Percentiles rank a stretch among this genome's conserved stretches.
Evolutionary conservation across 371 early-diverging fungal species (phyloP).

Genomic region (Mortierella sp.): DNA sequence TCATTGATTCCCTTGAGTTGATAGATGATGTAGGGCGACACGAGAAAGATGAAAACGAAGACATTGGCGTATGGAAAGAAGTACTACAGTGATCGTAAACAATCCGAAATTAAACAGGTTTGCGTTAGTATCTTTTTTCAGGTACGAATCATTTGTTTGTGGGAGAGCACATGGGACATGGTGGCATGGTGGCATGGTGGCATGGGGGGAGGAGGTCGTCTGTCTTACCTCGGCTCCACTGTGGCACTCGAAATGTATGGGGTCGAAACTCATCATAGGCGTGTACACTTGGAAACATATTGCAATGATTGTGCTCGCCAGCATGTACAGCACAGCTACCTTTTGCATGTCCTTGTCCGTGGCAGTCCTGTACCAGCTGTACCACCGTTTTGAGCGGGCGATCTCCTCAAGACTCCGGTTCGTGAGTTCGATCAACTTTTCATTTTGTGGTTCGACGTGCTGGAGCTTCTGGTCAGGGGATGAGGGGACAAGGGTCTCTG

Average conservation of each 20-base stretch:
- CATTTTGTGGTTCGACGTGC: no score
- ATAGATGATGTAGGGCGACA: constrained; percentile 33
- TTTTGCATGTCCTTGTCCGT: constrained; percentile 35
- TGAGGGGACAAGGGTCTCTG: no score
- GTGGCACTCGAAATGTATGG: constrained; percentile 17
- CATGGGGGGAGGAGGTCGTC: no score
- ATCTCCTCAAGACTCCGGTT: constrained; percentile 21
- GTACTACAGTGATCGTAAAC: constrained; percentile 20
- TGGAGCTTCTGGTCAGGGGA: neutral
- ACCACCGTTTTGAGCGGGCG: constrained; percentile 34
- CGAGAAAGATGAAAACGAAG: constrained; percentile 29
- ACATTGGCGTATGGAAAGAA: constrained; percentile 9
- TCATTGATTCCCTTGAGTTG: constrained; percentile 38
- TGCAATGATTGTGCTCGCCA: constrained; percentile 8
- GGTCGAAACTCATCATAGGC: constrained; percentile 2
- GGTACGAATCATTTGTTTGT: no score
- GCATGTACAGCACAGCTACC: constrained; percentile 13
- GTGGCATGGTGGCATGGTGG: no score
- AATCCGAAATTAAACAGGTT: no score
- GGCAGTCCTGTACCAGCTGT: constrained; percentile 35
- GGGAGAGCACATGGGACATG: no score
- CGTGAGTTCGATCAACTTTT: constrained; percentile 16
- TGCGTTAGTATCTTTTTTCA: no score
- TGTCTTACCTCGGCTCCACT: constrained; percentile 29
- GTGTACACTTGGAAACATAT: constrained; percentile 4